phyloP scores from a whole-genome alignment of 495 filamentous ascomycete genomes.

The Podospora pseudopauciseta region DNA sequence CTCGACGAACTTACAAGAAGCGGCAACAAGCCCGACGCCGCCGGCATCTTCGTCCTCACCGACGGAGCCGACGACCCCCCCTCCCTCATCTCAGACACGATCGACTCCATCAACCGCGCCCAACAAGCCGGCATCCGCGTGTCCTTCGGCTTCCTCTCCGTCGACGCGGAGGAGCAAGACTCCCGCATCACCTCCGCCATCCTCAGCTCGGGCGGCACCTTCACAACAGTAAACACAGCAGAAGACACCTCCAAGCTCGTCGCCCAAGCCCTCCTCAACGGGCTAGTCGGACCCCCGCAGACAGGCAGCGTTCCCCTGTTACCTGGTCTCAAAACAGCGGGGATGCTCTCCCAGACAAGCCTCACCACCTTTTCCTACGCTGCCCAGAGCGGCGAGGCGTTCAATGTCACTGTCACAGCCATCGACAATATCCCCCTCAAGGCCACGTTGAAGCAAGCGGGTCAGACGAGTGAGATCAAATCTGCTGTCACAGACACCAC shows the following conservation, averaged over 20 bases:
- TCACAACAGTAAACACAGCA: conserved; percentile 3
- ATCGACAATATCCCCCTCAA: not conserved
- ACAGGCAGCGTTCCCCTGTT: not conserved
- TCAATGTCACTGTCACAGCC: not conserved
- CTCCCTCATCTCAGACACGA: not conserved
- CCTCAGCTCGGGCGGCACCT: conserved; percentile 1
- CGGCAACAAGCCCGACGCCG: not conserved
- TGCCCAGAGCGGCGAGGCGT: not conserved
- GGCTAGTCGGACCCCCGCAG: not conserved
- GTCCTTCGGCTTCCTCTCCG: conserved; percentile 2
- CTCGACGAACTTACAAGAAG: conserved; percentile 2
- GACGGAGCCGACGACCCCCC: not conserved
- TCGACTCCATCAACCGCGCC: not conserved
- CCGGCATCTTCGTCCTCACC: conserved; percentile 8
- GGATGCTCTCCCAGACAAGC: conserved; percentile 1
- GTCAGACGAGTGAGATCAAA: not conserved
- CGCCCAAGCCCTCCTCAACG: conserved; percentile 5
- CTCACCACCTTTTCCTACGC: conserved; percentile 1
- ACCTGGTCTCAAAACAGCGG: not conserved
- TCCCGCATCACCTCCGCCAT: conserved; percentile 1
- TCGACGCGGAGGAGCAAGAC: conserved; percentile 3
- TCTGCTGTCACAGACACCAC: not conserved
- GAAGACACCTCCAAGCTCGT: not conserved
- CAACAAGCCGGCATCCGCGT: conserved; percentile 4
- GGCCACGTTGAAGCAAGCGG: not conserved